Conservation (phyloP, 257 asterid genomes). For the Fraxinus anomala region DNA sequence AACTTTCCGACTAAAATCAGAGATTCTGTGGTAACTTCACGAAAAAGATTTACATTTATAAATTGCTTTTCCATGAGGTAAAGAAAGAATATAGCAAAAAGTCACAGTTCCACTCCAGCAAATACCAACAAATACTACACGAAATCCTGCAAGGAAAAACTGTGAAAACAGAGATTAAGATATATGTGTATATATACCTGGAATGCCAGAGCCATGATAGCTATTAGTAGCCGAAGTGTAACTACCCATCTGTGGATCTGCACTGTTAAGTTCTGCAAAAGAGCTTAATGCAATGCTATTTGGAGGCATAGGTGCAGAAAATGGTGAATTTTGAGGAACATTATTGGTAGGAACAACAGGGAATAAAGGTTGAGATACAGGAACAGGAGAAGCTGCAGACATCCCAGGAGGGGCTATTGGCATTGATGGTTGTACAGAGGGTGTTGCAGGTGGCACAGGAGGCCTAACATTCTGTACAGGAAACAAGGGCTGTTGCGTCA, state of each 20-base stretch:
- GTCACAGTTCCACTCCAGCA: neutral
- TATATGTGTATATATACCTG: slow-evolving; percentile 38
- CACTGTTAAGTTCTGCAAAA: slow-evolving; percentile 40
- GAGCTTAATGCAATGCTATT: slow-evolving; percentile 42
- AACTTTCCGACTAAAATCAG: neutral
- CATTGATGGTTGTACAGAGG: slow-evolving; percentile 49
- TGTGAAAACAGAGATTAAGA: slow-evolving; percentile 16
- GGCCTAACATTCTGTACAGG: slow-evolving; percentile 76
- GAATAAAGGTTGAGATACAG: slow-evolving; percentile 77
- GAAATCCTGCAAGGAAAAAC: neutral
- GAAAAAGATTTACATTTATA: neutral
- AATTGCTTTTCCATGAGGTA: neutral
- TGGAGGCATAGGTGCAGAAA: slow-evolving; percentile 52
- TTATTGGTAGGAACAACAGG: slow-evolving; percentile 65
- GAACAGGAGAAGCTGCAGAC: slow-evolving; percentile 43
- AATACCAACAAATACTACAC: slow-evolving; percentile 1
- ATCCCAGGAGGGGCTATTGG: slow-evolving; percentile 73
- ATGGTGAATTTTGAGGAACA: slow-evolving; percentile 53
- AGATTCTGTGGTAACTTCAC: neutral
- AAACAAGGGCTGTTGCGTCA: slow-evolving; percentile 77
- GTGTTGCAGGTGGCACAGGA: slow-evolving; percentile 50
- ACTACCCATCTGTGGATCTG: slow-evolving; percentile 43
- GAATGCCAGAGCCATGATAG: slow-evolving; percentile 47
- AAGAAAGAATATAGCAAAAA: neutral
- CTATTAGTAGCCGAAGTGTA: slow-evolving; percentile 37